Evolutionary conservation across 306 rosid genomes (phyloP).

Genomic region (Ceratonia siliqua): DNA sequence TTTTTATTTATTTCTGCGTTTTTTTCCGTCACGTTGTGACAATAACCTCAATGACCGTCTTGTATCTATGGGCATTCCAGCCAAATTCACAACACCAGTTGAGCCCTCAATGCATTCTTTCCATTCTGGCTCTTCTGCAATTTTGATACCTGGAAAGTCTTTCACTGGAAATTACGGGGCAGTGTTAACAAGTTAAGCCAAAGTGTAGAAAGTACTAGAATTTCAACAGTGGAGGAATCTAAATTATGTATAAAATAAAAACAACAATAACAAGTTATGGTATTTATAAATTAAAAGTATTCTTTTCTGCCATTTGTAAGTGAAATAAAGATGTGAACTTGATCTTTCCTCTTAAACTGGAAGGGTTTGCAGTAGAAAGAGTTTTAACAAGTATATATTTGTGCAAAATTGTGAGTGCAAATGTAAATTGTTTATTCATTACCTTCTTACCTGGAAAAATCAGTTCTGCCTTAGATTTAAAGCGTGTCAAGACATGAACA

Average conservation of each 20-base stretch:
- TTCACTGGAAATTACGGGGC: constrained; percentile 52
- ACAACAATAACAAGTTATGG: constrained; percentile 7
- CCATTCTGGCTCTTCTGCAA: constrained; percentile 88
- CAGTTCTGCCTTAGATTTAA: constrained; percentile 80
- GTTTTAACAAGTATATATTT: constrained; percentile 15
- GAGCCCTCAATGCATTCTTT: constrained; percentile 79
- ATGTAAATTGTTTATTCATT: constrained; percentile 44
- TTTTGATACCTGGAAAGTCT: constrained; percentile 78
- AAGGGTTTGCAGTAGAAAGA: not conserved
- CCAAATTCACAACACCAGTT: constrained; percentile 89
- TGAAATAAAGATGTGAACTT: constrained; percentile 1
- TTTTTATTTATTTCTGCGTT: too few relatives aligned
- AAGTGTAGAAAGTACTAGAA: constrained; percentile 17
- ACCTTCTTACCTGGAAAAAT: constrained; percentile 99
- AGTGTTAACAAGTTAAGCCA: constrained; percentile 31
- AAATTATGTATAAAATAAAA: constrained; percentile 11
- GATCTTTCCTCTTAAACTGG: constrained; percentile 15
- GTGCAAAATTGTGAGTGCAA: constrained; percentile 17
- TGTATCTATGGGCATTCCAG: constrained; percentile 92
- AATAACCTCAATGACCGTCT: constrained; percentile 98
- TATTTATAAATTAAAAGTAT: not conserved
- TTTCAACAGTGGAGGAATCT: not conserved
- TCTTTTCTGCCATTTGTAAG: not conserved
- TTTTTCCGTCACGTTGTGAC: too few relatives aligned
- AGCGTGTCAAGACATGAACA: constrained; percentile 85